Evolutionary conservation across 2,329 filamentous ascomycete genomes (phyloP).

Genomic region (Ilyonectria sp.): DNA sequence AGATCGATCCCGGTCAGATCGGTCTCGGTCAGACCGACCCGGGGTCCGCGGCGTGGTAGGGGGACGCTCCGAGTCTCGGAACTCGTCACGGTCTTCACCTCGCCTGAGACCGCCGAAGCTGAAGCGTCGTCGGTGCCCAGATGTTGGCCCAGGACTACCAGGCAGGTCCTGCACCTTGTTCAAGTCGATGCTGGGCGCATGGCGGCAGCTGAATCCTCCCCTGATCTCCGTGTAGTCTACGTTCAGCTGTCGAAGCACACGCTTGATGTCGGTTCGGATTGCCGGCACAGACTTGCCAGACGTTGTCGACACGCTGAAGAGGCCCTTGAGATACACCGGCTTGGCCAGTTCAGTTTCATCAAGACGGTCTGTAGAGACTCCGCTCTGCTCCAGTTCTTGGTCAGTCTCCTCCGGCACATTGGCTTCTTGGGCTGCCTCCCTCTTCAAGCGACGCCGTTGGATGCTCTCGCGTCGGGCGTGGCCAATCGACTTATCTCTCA

Average conservation of each 20-base stretch:
- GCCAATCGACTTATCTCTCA: conserved; percentile 88
- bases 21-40: conserved; percentile 69
- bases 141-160: conserved; percentile 69
- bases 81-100: conserved; percentile 76
- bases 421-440: conserved; percentile 80
- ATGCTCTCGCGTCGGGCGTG: conserved; percentile 94
- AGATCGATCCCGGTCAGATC: conserved; percentile 70
- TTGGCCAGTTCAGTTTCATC: conserved; percentile 86
- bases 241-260: conserved; percentile 87
- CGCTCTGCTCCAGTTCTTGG: conserved; percentile 77
- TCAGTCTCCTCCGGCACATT: conserved; percentile 95
- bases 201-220: conserved; percentile 91
- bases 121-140: conserved; percentile 81
- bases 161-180: conserved; percentile 79
- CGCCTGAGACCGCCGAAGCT: conserved; percentile 81
- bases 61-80: conserved; percentile 70
- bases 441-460: conserved; percentile 83
- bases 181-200: conserved; percentile 90
- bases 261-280: conserved; percentile 91
- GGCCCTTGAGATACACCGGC: conserved; percentile 94
- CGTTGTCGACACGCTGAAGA: conserved; percentile 97
- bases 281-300: conserved; percentile 90
- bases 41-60: conserved; percentile 61
- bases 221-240: conserved; percentile 95
- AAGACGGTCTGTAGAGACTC: conserved; percentile 72